phyloP scores from a whole-genome alignment of 306 rosid species.

The Cicer cuneatum region DNA sequence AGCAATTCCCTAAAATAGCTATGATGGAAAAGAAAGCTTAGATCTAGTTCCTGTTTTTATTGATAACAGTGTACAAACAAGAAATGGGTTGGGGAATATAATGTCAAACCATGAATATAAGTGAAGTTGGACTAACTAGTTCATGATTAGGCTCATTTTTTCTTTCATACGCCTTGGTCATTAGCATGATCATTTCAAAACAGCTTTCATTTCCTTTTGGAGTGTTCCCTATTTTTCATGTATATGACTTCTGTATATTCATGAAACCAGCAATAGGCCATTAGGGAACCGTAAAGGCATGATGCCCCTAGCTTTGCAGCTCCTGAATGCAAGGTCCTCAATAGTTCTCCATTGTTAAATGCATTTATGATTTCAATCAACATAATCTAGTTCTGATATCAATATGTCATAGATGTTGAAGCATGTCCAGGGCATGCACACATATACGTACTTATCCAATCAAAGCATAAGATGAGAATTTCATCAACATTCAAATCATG shows the following conservation, averaged over 20 bases:
- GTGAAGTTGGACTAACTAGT: neutral
- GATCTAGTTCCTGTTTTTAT: neutral
- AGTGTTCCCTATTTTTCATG: neutral
- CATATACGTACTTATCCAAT: neutral
- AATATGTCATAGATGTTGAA: neutral
- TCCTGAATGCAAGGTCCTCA: constrained; percentile 1
- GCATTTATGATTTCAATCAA: constrained; percentile 9
- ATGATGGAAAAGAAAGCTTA: neutral
- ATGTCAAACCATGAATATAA: constrained; percentile 5
- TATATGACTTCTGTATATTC: neutral
- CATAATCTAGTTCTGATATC: neutral
- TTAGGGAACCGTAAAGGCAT: neutral
- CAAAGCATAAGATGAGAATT: constrained; percentile 19
- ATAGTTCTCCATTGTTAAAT: neutral
- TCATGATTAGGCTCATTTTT: constrained; percentile 2
- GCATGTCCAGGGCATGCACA: neutral
- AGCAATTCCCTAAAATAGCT: neutral
- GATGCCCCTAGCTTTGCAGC: too few species aligned
- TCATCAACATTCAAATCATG: constrained; percentile 18
- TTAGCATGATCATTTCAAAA: constrained; percentile 2
- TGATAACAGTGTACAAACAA: constrained; percentile 4
- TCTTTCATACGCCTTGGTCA: constrained; percentile 19
- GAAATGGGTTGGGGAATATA: neutral
- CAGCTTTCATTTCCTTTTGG: neutral
- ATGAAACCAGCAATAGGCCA: neutral